Evolutionary conservation across 257 asterid genomes (phyloP).

Genomic region (Misopates orontium): DNA sequence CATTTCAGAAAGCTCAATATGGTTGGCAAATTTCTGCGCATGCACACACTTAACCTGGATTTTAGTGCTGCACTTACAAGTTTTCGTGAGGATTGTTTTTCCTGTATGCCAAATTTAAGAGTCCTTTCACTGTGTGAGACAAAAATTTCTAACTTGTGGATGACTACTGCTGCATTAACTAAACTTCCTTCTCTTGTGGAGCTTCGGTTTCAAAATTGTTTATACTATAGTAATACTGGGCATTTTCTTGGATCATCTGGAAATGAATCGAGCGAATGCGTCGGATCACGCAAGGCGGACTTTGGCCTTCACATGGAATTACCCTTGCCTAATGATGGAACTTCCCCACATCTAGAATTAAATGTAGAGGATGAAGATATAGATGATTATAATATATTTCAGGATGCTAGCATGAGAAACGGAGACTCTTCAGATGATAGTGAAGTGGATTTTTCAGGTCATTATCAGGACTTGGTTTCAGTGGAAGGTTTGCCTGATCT

Average conservation of each 20-base stretch:
- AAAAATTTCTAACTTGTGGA: conserved; percentile 84
- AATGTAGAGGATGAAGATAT: conserved; percentile 48
- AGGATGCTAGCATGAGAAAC: conserved; percentile 40
- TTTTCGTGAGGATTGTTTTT: conserved; percentile 81
- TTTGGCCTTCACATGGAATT: conserved; percentile 38
- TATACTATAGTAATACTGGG: conserved; percentile 37
- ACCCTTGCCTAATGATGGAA: conserved; percentile 44
- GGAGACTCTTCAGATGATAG: conserved; percentile 78
- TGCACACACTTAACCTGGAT: conserved; percentile 80
- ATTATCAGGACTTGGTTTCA: conserved; percentile 36
- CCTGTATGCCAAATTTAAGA: conserved; percentile 77
- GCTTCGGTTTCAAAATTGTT: conserved; percentile 74
- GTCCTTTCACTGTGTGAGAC: conserved; percentile 84
- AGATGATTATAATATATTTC: conserved; percentile 40
- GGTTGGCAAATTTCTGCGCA: conserved; percentile 61
- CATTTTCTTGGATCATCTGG: conserved; percentile 43
- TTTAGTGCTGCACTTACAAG: conserved; percentile 82
- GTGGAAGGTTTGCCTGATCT: conserved; percentile 42
- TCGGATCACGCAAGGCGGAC: conserved; percentile 37
- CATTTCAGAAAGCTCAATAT: conserved; percentile 81
- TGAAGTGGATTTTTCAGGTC: conserved; percentile 71
- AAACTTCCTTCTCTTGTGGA: conserved; percentile 77
- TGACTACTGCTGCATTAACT: conserved; percentile 74
- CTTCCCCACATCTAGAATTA: conserved; percentile 34
- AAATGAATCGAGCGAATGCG: conserved; percentile 33